Conservation (phyloP, 495 filamentous ascomycete species). For the Viridothelium virens region DNA sequence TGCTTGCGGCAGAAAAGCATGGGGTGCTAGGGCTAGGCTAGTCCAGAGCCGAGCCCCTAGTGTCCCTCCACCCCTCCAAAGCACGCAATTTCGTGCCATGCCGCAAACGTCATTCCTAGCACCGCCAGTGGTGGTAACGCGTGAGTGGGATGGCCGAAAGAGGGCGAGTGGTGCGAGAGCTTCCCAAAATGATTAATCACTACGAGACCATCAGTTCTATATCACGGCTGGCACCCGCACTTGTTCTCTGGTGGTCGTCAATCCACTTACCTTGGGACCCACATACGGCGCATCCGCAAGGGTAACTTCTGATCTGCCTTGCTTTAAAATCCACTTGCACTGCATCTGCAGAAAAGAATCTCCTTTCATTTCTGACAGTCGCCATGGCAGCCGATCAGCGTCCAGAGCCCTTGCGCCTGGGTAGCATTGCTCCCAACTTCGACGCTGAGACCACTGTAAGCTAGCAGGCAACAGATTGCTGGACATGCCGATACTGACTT, state of each 20-base stretch:
- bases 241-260: neutral
- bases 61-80: neutral
- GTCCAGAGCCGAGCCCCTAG: neutral
- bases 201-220: neutral
- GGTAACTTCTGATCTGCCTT: neutral
- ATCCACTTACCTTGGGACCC: neutral
- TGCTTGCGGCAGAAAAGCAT: neutral
- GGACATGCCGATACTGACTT: conserved; percentile 9
- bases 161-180: neutral
- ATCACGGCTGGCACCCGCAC: too few species aligned
- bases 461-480: neutral
- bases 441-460: conserved; percentile 72
- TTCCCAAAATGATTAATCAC: neutral
- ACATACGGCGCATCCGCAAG: neutral
- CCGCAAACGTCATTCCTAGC: neutral
- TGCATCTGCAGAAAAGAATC: neutral
- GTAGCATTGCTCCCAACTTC: conserved; percentile 87
- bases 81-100: conserved; percentile 6
- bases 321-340: neutral
- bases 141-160: neutral
- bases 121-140: neutral
- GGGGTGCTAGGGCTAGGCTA: too few species aligned
- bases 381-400: conserved; percentile 30
- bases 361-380: neutral
- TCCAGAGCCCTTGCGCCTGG: conserved; percentile 62